phyloP scores from a whole-genome alignment of 306 rosid genomes.

The Lathyrus oleraceus region DNA sequence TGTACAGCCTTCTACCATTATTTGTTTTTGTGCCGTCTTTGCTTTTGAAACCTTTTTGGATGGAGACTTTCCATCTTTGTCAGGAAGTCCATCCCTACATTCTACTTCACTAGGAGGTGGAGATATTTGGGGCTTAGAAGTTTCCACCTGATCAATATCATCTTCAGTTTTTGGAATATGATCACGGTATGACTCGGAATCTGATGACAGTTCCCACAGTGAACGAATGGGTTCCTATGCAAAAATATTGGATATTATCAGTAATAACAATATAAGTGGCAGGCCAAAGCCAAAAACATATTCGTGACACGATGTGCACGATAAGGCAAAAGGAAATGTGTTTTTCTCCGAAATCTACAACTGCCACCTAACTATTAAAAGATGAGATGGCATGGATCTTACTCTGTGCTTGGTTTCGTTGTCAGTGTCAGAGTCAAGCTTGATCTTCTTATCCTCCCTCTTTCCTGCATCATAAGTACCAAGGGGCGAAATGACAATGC shows the following conservation, averaged over 20 bases:
- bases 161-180: conserved; percentile 46
- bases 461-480: conserved; percentile 49
- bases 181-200: conserved; percentile 61
- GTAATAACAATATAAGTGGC: conserved; percentile 23
- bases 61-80: conserved; percentile 49
- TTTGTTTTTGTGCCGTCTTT: conserved; percentile 46
- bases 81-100: conserved; percentile 38
- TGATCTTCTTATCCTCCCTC: conserved; percentile 28
- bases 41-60: conserved; percentile 51
- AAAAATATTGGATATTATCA: conserved; percentile 35
- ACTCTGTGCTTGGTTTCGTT: conserved; percentile 42
- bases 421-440: conserved; percentile 36
- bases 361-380: neutral
- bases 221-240: conserved; percentile 56
- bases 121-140: conserved; percentile 40
- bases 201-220: conserved; percentile 68
- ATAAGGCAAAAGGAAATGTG: conserved; percentile 14
- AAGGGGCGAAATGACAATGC: conserved; percentile 10
- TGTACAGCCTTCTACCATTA: conserved; percentile 36
- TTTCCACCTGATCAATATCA: conserved; percentile 42
- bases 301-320: neutral
- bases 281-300: neutral
- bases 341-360: neutral
- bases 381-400: conserved; percentile 34
- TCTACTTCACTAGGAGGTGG: conserved; percentile 39